Conservation (phyloP, 306 rosid genomes). For the Trifolium pratense region DNA sequence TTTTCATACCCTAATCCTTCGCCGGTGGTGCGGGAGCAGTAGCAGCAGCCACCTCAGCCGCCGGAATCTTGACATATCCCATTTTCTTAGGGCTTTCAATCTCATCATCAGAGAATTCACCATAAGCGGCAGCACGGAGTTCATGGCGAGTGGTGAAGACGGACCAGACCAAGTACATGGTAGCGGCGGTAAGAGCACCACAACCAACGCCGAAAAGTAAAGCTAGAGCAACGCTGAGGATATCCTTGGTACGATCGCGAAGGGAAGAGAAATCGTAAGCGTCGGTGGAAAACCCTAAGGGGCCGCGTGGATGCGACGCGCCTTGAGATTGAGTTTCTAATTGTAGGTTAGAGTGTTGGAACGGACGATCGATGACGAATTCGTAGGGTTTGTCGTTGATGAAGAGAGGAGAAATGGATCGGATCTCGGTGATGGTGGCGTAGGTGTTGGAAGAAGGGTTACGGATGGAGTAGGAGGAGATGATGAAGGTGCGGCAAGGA, state of each 20-base stretch:
- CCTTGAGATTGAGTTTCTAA: not conserved
- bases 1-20: constrained; percentile 51
- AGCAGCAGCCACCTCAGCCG: constrained; percentile 36
- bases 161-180: constrained; percentile 85
- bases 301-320: constrained; percentile 26
- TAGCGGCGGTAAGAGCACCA: constrained; percentile 87
- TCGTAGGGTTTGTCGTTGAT: constrained; percentile 38
- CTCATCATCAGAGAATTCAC: constrained; percentile 47
- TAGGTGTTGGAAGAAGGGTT: constrained; percentile 44
- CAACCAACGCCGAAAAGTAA: constrained; percentile 90
- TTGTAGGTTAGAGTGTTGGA: not conserved
- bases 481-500: constrained; percentile 73
- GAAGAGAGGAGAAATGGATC: constrained; percentile 43
- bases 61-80: constrained; percentile 74
- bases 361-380: constrained; percentile 36
- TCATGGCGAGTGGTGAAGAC: constrained; percentile 58
- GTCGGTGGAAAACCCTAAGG: constrained; percentile 48
- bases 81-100: constrained; percentile 61
- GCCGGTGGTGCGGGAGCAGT: constrained; percentile 39
- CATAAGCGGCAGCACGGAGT: constrained; percentile 39
- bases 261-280: constrained; percentile 72
- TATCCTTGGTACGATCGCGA: constrained; percentile 90
- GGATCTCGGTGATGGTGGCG: constrained; percentile 62
- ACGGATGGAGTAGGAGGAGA: constrained; percentile 74
- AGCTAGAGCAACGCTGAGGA: constrained; percentile 86